Evolutionary conservation across 805 yeast genomes (phyloP), one percentile per base, ranked within the genome.

Genomic region (Kazachstania africana): DNA sequence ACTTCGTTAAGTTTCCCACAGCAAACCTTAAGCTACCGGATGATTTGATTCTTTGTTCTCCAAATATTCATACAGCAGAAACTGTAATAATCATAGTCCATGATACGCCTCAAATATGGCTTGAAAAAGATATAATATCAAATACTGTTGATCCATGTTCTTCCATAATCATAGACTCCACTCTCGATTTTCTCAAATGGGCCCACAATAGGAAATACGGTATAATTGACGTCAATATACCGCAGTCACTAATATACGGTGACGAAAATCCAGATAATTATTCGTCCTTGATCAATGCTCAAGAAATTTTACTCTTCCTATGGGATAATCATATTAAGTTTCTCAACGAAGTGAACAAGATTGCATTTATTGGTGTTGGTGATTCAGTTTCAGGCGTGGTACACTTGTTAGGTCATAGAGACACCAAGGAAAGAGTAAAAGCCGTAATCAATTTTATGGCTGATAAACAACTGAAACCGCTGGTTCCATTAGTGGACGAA

Each of bases 101-200:
- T 55, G 97, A 87, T 47, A 83, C 96, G 3, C 82, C 95, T 5
- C 87, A 84, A 36, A 68, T 91, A 5, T 85, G 95, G 94, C 94
- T 93, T 2, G 73, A 77, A 42, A 61, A 77, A 24, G 85, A 84
- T 50, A 82, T 94, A 0, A 55, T 75, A 4, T 72, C 80, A 8
- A 97, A 97, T 6, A 65, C 70, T 30, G 70, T 88, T 23, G 83
- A 82, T 40, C 65, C 85, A 12, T 67, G 72, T 28, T 70, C 79
- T 1, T 75, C 94, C 2, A 69, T 81, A 3, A 69, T 84, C 14
- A 70, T 81, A 27, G 95, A 85, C 45, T 76, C 83, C 26, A 75
- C 88, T 1, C 50, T 72, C 21, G 70, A 70, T 43, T 68, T 84
- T 34, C 68, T 85, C 6, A 72, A 78, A 34, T 80, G 88, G 87